Conservation (phyloP, 805 yeast species). For the Kuraishia molischiana region DNA sequence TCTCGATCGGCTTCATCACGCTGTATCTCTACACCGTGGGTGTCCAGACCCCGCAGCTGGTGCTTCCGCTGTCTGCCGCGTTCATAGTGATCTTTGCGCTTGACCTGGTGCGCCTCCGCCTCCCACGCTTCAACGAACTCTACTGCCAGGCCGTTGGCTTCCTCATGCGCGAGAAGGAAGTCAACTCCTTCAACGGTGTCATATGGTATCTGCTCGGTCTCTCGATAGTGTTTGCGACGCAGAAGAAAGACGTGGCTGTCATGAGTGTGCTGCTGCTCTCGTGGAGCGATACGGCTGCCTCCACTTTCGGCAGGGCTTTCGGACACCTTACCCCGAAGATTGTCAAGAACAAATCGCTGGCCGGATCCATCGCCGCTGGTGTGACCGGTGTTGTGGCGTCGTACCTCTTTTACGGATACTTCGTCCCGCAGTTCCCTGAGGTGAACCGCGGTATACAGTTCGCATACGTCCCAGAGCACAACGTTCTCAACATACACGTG, state of each 20-base stretch:
- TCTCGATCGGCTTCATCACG: slow-evolving; percentile 80
- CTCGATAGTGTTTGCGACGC: slow-evolving; percentile 54
- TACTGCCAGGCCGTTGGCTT: slow-evolving; percentile 68
- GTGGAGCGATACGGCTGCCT: slow-evolving; percentile 98
- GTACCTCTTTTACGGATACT: slow-evolving; percentile 59
- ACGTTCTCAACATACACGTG: slow-evolving; percentile 39
- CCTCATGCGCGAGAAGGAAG: slow-evolving; percentile 78
- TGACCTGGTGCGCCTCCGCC: slow-evolving; percentile 60
- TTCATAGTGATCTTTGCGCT: slow-evolving; percentile 47
- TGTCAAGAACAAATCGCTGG: slow-evolving; percentile 68
- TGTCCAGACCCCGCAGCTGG: slow-evolving; percentile 42
- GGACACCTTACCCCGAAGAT: slow-evolving; percentile 81
- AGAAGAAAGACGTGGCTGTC: slow-evolving; percentile 73
- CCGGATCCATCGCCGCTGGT: slow-evolving; percentile 88
- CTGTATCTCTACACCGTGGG: slow-evolving; percentile 63
- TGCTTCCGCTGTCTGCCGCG: slow-evolving; percentile 45
- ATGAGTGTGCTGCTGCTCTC: slow-evolving; percentile 73
- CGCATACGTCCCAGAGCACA: slow-evolving; percentile 55
- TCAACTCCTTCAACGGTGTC: slow-evolving; percentile 64
- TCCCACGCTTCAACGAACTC: slow-evolving; percentile 48
- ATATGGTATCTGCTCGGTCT: slow-evolving; percentile 82
- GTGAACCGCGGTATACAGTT: slow-evolving; percentile 44
- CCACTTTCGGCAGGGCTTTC: slow-evolving; percentile 80
- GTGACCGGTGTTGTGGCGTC: slow-evolving; percentile 59
- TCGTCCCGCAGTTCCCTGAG: slow-evolving; percentile 52